Evolutionary conservation across 2,329 filamentous ascomycete species (phyloP).

Genomic region (Plenodomus lindquistii): DNA sequence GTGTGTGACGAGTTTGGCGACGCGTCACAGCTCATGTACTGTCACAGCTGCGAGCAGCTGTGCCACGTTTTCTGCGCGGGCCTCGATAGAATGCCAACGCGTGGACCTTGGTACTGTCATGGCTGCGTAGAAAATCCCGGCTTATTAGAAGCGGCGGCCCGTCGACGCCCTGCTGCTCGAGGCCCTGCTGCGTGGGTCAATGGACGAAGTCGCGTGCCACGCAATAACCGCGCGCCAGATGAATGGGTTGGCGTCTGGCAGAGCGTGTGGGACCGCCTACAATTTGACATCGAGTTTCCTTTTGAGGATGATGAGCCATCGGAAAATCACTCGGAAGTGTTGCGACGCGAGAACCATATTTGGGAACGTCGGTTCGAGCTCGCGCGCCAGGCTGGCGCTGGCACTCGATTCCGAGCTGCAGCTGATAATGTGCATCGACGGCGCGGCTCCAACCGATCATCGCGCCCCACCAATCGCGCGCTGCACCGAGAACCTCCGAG

Average conservation of each 20-base stretch:
- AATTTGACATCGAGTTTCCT: slow-evolving; percentile 82
- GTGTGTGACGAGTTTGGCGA: slow-evolving; percentile 81
- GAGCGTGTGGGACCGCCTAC: slow-evolving; percentile 78
- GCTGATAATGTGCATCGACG: slow-evolving; percentile 61
- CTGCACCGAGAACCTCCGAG: slow-evolving; percentile 44
- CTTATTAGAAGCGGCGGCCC: slow-evolving; percentile 43
- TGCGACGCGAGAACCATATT: slow-evolving; percentile 64
- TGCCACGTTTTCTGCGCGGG: slow-evolving; percentile 94
- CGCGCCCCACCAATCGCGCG: slow-evolving; percentile 36
- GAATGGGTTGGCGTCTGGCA: slow-evolving; percentile 81
- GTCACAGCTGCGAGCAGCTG: slow-evolving; percentile 85
- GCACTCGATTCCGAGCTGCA: slow-evolving; percentile 71
- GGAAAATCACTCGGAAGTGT: slow-evolving; percentile 60
- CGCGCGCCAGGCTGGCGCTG: slow-evolving; percentile 76
- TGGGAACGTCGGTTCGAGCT: slow-evolving; percentile 87
- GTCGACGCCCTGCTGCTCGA: slow-evolving; percentile 25
- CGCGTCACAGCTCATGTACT: slow-evolving; percentile 83
- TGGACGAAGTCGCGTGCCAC: slow-evolving; percentile 34
- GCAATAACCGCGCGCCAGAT: slow-evolving; percentile 36
- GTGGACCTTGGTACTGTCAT: slow-evolving; percentile 87
- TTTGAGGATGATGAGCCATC: slow-evolving; percentile 69
- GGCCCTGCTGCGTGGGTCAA: slow-evolving; percentile 39
- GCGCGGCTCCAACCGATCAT: slow-evolving; percentile 44
- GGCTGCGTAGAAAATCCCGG: slow-evolving; percentile 62
- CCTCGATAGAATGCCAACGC: slow-evolving; percentile 71